These are phyloP conservation scores for Eucalyptus shirleyi DNA, from an alignment of 345 rosid species.

Conservation along the genomic window DNA sequence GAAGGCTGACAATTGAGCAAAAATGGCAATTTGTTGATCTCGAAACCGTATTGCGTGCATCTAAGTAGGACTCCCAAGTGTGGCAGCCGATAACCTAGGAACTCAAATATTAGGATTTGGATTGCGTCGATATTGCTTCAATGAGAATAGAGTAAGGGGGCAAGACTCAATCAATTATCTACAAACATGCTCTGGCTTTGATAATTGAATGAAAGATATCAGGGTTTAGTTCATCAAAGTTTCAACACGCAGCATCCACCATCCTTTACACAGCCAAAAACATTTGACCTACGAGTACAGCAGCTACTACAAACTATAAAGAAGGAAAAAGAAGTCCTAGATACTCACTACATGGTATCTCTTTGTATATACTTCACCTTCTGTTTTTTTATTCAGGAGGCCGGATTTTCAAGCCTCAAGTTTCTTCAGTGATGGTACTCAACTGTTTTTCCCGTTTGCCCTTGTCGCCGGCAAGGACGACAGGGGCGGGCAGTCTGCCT, in stretches of 20 bases:
- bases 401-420: not conserved
- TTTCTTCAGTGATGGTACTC: not conserved
- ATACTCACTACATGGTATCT: not conserved
- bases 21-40: not conserved
- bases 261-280: not conserved
- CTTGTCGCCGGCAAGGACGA: not conserved
- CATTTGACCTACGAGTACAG: not conserved
- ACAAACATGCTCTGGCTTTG: not conserved
- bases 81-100: not conserved
- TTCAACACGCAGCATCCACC: not conserved
- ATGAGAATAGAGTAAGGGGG: not conserved
- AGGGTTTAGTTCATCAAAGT: not conserved
- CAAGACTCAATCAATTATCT: not conserved
- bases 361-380: not conserved
- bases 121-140: fast-evolving
- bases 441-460: not conserved
- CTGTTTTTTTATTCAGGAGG: not conserved
- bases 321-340: not conserved
- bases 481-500: not conserved
- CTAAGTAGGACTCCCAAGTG: not conserved
- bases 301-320: not conserved
- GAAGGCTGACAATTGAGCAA: not conserved
- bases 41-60: not conserved
- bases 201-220: not conserved
- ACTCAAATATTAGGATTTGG: not conserved